Evolutionary conservation across 2,329 filamentous ascomycete species (phyloP), one percentile per base, ranked within the genome.

Genomic region (Pochonia chlamydosporia): DNA sequence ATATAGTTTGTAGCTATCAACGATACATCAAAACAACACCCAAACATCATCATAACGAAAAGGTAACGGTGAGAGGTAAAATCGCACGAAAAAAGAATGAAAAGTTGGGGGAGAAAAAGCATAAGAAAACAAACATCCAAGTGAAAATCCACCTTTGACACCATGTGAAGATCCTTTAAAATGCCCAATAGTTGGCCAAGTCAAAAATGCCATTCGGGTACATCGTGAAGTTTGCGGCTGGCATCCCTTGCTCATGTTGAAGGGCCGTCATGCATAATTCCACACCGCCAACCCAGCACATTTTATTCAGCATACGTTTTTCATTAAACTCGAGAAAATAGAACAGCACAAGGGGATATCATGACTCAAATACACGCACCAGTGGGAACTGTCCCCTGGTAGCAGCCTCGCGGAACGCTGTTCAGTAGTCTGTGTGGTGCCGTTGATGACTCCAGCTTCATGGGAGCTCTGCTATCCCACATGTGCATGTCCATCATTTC

Each of bases 401-500:
- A 39, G 35, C 35, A 39, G 35, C 18, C 3, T 21, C 35, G 35
- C 14, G 31, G 21, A 23, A 33, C 20, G 9, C 41, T 41, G 16
- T 18, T 47, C 8, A 47, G 26, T 24, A 50, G 4, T 20, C 48
- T 16, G 21, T 47, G 43, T 1, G 48, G 8, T 20, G 46, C 10
- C 26, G 40, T 4, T 10, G 52, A 54, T 2, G 60, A 48, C 31
- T 63, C 61, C 30, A 62, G 54, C 54, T 63, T 64, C 44, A 63
- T 56, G 10, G 52, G 46, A 28, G 55, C 53, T 24, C 58, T 57
- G 37, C 55, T 59, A 33, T 54, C 52, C 63, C 63, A 65, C 44
- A 62, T 45, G 11, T 57, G 53, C 33, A 58, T 49, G 23, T 60
- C 60, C 53, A 65, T 58, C 49, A 63, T 56, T 28, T 57, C 57